phyloP scores from a whole-genome alignment of 768 basidiomycete species.

The Amanita inopinata region DNA sequence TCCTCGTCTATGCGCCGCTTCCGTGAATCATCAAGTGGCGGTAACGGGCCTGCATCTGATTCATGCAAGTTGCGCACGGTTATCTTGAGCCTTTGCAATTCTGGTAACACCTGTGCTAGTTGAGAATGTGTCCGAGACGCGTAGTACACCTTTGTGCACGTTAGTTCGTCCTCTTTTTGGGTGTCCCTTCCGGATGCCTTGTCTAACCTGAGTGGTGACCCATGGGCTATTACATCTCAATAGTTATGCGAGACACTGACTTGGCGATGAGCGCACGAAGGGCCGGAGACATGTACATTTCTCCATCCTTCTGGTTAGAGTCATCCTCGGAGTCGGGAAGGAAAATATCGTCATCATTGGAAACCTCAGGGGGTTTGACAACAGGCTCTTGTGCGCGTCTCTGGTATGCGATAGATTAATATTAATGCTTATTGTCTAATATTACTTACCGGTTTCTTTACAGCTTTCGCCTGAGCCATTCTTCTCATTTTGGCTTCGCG shows the following conservation, averaged over 20 bases:
- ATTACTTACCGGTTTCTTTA: slow-evolving; percentile 47
- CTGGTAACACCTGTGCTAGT: slow-evolving; percentile 81
- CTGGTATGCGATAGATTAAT: not conserved
- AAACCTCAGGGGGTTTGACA: slow-evolving; percentile 21
- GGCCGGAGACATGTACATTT: slow-evolving; percentile 61
- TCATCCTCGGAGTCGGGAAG: slow-evolving; percentile 50
- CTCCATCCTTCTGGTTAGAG: slow-evolving; percentile 25
- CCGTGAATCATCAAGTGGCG: slow-evolving; percentile 10
- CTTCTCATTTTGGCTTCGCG: slow-evolving; percentile 48
- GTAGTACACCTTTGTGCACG: slow-evolving; percentile 82
- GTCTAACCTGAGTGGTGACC: slow-evolving; percentile 21
- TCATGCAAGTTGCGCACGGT: slow-evolving; percentile 20
- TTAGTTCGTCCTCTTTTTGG: slow-evolving; percentile 32
- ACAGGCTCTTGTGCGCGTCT: not conserved
- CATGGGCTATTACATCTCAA: no score
- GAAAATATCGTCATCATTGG: slow-evolving; percentile 61
- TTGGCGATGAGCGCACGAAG: slow-evolving; percentile 73
- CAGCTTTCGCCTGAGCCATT: slow-evolving; percentile 43
- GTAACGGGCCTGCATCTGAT: slow-evolving; percentile 6
- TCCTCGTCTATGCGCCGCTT: slow-evolving; percentile 21
- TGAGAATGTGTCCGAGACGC: slow-evolving; percentile 96
- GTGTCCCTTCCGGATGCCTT: slow-evolving; percentile 17
- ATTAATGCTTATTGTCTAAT: not conserved
- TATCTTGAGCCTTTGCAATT: slow-evolving; percentile 61
- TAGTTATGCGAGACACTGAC: slow-evolving; percentile 35